Conservation (phyloP, 805 yeast genomes). For the Sugiyamaella boreocaroliniensis region DNA sequence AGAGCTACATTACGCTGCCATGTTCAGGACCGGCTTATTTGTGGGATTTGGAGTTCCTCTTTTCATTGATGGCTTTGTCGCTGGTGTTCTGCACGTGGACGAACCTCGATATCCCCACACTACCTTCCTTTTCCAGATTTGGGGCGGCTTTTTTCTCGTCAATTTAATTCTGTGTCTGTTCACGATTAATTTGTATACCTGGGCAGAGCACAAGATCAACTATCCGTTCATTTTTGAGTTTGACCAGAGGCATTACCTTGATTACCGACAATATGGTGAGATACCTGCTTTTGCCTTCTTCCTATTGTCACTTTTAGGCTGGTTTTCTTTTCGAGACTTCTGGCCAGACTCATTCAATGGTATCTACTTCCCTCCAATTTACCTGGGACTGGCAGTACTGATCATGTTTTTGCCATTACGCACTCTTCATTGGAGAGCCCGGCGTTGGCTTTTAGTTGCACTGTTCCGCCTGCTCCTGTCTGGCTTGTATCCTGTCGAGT, state of each 20-base stretch:
- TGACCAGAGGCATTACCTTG: slow-evolving; percentile 57
- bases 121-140: slow-evolving; percentile 63
- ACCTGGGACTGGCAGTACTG: slow-evolving; percentile 45
- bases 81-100: slow-evolving; percentile 41
- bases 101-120: slow-evolving; percentile 47
- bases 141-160: slow-evolving; percentile 83
- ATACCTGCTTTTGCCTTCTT: slow-evolving; percentile 57
- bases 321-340: slow-evolving; percentile 69
- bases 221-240: slow-evolving; percentile 91
- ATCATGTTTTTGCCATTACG: slow-evolving; percentile 57
- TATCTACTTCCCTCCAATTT: slow-evolving; percentile 74
- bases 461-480: slow-evolving; percentile 67
- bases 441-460: slow-evolving; percentile 72
- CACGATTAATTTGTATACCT: slow-evolving; percentile 61
- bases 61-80: slow-evolving; percentile 49
- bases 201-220: slow-evolving; percentile 72
- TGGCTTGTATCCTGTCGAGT: slow-evolving; percentile 92
- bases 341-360: slow-evolving; percentile 58
- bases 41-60: slow-evolving; percentile 70
- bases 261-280: slow-evolving; percentile 58
- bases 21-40: slow-evolving; percentile 57
- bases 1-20: slow-evolving; percentile 33
- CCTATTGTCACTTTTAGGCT: slow-evolving; percentile 52
- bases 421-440: slow-evolving; percentile 50
- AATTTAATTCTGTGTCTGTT: slow-evolving; percentile 56